phyloP scores from a whole-genome alignment of 257 asterid genomes.

The Anisodus acutangulus region DNA sequence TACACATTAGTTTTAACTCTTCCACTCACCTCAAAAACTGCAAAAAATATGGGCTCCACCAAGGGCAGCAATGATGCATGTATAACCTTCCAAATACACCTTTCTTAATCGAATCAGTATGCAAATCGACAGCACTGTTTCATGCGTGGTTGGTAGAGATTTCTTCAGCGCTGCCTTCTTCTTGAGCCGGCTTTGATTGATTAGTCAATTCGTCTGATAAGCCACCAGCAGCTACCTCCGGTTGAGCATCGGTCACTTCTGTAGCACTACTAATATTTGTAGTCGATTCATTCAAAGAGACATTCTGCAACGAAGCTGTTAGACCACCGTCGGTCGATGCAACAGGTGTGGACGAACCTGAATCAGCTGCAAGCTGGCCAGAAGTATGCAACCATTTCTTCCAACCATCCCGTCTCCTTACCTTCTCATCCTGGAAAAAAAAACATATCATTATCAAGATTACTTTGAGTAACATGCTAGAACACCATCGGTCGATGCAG shows the following conservation, averaged over 20 bases:
- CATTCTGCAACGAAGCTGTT: slow-evolving; percentile 46
- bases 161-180: slow-evolving; percentile 44
- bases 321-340: slow-evolving; percentile 47
- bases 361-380: slow-evolving; percentile 38
- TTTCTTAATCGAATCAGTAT: neutral
- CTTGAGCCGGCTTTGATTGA: slow-evolving; percentile 40
- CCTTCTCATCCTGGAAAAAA: slow-evolving; percentile 60
- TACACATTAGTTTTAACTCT: slow-evolving; percentile 41
- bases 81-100: slow-evolving; percentile 26
- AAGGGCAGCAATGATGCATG: slow-evolving; percentile 27
- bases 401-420: slow-evolving; percentile 80
- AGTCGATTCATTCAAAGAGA: slow-evolving; percentile 44
- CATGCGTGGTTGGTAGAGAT: slow-evolving; percentile 37
- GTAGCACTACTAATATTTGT: slow-evolving; percentile 32
- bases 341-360: slow-evolving; percentile 39
- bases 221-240: slow-evolving; percentile 32
- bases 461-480: neutral
- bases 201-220: slow-evolving; percentile 37
- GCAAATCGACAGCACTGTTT: slow-evolving; percentile 30
- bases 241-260: slow-evolving; percentile 32
- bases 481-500: neutral
- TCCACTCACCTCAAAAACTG: slow-evolving; percentile 44
- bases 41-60: slow-evolving; percentile 33
- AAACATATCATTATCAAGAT: slow-evolving; percentile 9
- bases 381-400: slow-evolving; percentile 51